Base-by-base conservation (phyloP, 805 yeast species). In the Nakazawaea pomicola region DNA sequence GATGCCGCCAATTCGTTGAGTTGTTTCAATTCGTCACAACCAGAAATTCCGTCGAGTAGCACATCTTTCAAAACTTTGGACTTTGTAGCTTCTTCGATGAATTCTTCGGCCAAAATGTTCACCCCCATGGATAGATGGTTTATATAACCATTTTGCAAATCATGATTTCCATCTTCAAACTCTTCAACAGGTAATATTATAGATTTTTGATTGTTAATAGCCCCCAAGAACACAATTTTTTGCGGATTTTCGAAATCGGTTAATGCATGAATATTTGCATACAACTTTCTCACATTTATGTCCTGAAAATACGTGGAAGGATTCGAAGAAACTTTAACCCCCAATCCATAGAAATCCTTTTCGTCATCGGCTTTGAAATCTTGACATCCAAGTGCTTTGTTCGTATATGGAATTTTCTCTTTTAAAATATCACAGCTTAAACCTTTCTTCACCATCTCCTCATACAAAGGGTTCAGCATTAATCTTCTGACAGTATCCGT, bases 121-220 rank as follows among this genome's bases (percentile, higher is more conserved):
- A 24, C 11, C 3, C 37, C 37, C 16, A 33, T 23, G 6, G 37
- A 14, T 4, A 15, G 29, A 9, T 21, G 29, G 24, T 33, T 20
- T 15, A 21, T 14, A 11, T 12, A 8, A 15, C 18, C 39, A 19
- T 28, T 29, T 15, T 14, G 23, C 30, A 40, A 21, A 34, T 29
- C 33, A 14, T 33, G 38, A 14, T 34, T 20, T 6, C 43, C 43
- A 17, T 40, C 39, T 10, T 16, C 15, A n/a, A 28, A 20, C n/a
- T 24, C 29, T 24, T 15, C 32, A 4, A 24, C 20, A 23, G 36
- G 41, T 9, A 38, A 10, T 24, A 19, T 25, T 16, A 38, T 32
- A 3, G 37, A 32, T 12, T 17, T 30, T 32, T 17, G 3, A 14
- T 25, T 18, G 6, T 24, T 16, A 6, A 25, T 16, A 8, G 34